Evolutionary conservation across 2,329 filamentous ascomycete genomes (phyloP), one percentile per base, ranked within the genome.

Genomic region (Metarhizium album): DNA sequence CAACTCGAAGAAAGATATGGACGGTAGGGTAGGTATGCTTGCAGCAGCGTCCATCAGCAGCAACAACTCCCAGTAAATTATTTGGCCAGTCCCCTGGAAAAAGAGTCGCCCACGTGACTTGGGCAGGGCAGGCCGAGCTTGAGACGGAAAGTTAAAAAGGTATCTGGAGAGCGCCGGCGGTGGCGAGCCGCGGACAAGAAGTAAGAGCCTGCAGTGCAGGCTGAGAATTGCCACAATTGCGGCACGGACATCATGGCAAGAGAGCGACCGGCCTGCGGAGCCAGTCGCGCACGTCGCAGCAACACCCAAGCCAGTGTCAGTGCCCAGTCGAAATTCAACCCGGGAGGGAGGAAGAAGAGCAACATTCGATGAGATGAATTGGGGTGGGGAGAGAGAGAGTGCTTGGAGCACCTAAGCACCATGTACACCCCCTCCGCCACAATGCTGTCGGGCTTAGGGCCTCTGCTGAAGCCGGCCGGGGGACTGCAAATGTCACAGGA

Each of bases 381-480:
- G n/a, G n/a, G n/a, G n/a, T n/a, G 33, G 33, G 33, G 4, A 13
- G 33, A 35, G 33, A 35, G 33, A 2, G 33, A 35, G 13, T 35
- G 33, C 33, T 35, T 13, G 33, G 16, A 35, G 33, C 33, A 35
- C 14, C 33, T 35, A 13, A 35, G 33, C 33, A 35, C 33, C 33
- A 8, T 35, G 33, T 35, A 35, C 33, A 13, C 50, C 52, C 50
- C 54, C 58, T 59, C 60, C 61, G 60, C 59, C 62, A 62, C 57
- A 59, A 56, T 55, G 27, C 57, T 49, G 24, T 52, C 47, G 38
- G 53, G 55, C 42, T 50, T 45, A n/a, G n/a, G n/a, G n/a, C n/a
- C n/a, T n/a, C n/a, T 53, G 46, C 49, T 46, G 47, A 49, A 50
- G 35, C 46, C 42, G 46, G 42, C 18, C 22, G 27, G 38, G 48